phyloP scores from a whole-genome alignment of 2,329 filamentous ascomycete genomes.

The Penicillium sp. region DNA sequence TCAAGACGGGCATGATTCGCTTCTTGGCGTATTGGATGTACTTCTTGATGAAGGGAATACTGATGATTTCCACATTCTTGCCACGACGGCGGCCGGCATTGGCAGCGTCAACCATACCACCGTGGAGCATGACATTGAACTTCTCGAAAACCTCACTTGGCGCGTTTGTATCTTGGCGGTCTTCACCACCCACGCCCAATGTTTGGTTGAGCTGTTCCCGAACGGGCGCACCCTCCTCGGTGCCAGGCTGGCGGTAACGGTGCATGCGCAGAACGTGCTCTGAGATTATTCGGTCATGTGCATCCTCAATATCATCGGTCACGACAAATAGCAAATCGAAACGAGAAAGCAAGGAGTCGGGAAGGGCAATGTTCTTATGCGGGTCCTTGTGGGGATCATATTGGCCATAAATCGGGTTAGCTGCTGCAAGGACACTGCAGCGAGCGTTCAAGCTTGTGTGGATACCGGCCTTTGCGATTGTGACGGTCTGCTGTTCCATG shows the following conservation, averaged over 20 bases:
- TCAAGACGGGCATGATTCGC: conserved; percentile 83
- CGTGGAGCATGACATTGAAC: conserved; percentile 92
- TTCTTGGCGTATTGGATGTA: conserved; percentile 98
- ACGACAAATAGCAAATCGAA: conserved; percentile 98
- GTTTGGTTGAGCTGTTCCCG: conserved; percentile 82
- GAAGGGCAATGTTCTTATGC: conserved; percentile 96
- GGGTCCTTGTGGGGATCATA: conserved; percentile 99
- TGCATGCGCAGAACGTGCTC: conserved; percentile 98
- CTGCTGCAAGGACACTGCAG: conserved; percentile 93
- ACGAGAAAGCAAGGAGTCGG: conserved; percentile 93
- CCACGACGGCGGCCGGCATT: conserved; percentile 68
- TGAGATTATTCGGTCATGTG: conserved; percentile 83
- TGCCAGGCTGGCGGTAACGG: conserved; percentile 85
- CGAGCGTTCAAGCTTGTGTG: conserved; percentile 96
- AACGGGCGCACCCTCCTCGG: conserved; percentile 90
- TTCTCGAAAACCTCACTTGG: conserved; percentile 93
- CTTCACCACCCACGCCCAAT: conserved; percentile 80
- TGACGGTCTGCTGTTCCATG: conserved; percentile 99
- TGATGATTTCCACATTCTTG: conserved; percentile 81
- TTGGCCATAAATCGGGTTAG: conserved; percentile 96
- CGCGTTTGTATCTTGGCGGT: conserved; percentile 66
- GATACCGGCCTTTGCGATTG: conserved; percentile 97
- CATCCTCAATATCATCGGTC: conserved; percentile 96
- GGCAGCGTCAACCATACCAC: conserved; percentile 69
- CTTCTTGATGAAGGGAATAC: conserved; percentile 98